Base-by-base conservation (phyloP, 2,329 filamentous ascomycete species). In the Stylonectria norvegica region DNA sequence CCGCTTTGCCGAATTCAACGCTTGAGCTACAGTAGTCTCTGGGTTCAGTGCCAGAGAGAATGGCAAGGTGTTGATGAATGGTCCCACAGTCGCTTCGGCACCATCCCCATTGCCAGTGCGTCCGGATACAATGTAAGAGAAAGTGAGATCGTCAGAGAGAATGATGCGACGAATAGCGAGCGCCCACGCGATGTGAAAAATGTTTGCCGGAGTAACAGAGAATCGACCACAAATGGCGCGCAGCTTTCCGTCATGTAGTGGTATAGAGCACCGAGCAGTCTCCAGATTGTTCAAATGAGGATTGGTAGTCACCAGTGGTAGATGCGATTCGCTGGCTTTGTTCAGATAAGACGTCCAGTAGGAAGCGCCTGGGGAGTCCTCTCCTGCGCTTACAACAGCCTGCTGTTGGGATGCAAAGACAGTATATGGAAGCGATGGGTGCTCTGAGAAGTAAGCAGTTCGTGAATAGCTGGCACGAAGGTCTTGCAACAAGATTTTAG, bases 401-500 rank as follows among this genome's bases (percentile, higher is more conserved):
- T 31, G 36, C 36, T 37, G 33, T 4, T 22, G 33, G 9, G 23
- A 37, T 17, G 36, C 18, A 18, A 31, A 42, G 4, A 14, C 16
- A 5, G 25, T 32, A 28, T 38, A 22, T 11, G 20, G 7, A 4
- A 17, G 18, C 9, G n/a, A 15, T 17, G 23, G 19, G 19, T 34
- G 18, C 12, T 25, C 29, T 17, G 29, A 32, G 35, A 41, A 41
- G 27, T 30, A 30, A 10, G 27, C 27, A 30, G 27, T 14, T 30
- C 14, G 27, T 9, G 18, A 17, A 27, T 39, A 39, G n/a, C 27
- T 31, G n/a, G 28, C 17, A 22, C 27, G 15, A 34, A 40, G 22
- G 34, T 46, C 43, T 15, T 32, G 34, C 4, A 46, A 29, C 5
- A 46, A 20, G 27, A 46, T 36, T 9, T 32, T 25, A 16, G 25